phyloP scores from a whole-genome alignment of 495 filamentous ascomycete species.

The Penicillium silybi region DNA sequence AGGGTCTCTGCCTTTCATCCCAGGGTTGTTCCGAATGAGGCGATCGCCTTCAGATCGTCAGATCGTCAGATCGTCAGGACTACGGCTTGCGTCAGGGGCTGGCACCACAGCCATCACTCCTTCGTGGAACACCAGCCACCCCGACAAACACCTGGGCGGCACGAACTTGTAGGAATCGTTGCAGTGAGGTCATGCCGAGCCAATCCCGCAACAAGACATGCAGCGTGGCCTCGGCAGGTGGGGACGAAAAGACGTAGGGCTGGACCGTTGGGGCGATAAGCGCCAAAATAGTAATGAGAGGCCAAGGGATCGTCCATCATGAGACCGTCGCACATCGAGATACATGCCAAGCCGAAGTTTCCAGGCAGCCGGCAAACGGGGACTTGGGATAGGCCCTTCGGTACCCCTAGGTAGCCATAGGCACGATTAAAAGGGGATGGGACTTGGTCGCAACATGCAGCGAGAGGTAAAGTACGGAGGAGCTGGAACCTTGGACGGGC shows the following conservation, averaged over 20 bases:
- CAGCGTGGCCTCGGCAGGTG: constrained; percentile 21
- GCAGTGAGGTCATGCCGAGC: constrained; percentile 18
- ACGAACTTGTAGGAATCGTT: not conserved
- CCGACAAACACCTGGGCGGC: too few species aligned
- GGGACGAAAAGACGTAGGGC: constrained; percentile 17
- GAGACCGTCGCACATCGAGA: not conserved
- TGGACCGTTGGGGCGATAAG: constrained; percentile 15
- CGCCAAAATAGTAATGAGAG: not conserved
- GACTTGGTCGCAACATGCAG: not conserved
- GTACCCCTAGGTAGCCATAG: not conserved
- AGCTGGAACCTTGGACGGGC: not conserved
- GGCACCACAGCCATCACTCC: not conserved
- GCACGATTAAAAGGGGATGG: not conserved
- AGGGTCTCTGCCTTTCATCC: not conserved
- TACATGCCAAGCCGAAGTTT: constrained; percentile 16
- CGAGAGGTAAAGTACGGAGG: not conserved
- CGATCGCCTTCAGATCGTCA: not conserved
- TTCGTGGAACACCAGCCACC: not conserved
- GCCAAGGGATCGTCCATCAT: constrained; percentile 5
- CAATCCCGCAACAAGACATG: constrained; percentile 6
- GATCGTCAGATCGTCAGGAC: too few species aligned
- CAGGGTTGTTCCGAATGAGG: not conserved
- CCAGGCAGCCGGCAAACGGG: constrained; percentile 27
- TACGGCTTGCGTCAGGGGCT: not conserved
- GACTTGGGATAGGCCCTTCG: constrained; percentile 15